Percentiles rank a stretch among this genome's conserved stretches.
Evolutionary conservation across 441 rosid genomes (phyloP).

Genomic region (Erysimum cheiri): DNA sequence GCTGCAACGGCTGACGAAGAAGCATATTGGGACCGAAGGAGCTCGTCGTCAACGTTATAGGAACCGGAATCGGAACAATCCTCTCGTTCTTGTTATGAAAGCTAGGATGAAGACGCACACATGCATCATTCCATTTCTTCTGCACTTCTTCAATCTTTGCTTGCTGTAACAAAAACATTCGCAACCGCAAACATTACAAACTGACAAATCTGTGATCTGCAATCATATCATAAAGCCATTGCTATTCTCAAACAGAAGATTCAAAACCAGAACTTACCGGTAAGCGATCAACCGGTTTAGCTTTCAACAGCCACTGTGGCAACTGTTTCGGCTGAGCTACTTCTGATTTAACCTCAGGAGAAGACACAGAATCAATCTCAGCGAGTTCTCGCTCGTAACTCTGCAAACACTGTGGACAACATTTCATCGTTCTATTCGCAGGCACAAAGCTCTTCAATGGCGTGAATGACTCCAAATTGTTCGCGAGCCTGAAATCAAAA

Average conservation of each 20-base stretch:
- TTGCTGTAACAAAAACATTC: conserved; percentile 48
- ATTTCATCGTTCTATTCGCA: conserved; percentile 49
- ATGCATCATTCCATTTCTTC: conserved; percentile 85
- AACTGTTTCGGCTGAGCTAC: conserved; percentile 46
- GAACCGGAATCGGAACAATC: conserved; percentile 54
- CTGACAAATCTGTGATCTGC: background rate
- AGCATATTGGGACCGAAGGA: conserved; percentile 58
- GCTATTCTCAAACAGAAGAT: conserved; percentile 6
- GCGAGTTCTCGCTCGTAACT: conserved; percentile 76
- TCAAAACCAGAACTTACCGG: conserved; percentile 33
- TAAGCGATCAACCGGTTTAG: conserved; percentile 55
- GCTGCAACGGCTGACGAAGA: conserved; percentile 63
- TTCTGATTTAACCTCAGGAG: conserved; percentile 61
- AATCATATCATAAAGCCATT: conserved; percentile 7
- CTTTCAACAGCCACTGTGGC: conserved; percentile 89
- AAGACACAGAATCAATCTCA: conserved; percentile 50
- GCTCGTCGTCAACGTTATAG: conserved; percentile 54
- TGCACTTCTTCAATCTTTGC: conserved; percentile 63
- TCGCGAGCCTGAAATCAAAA: conserved; percentile 51
- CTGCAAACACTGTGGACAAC: conserved; percentile 76
- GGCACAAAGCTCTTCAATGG: conserved; percentile 65
- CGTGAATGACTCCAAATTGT: conserved; percentile 62
- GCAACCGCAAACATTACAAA: conserved; percentile 14
- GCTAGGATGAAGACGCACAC: conserved; percentile 72
- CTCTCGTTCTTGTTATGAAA: conserved; percentile 61